Percentiles rank a stretch among this genome's conserved stretches.
phyloP scores from a whole-genome alignment of 768 basidiomycete genomes.

The Tricholoma flavovirens region DNA sequence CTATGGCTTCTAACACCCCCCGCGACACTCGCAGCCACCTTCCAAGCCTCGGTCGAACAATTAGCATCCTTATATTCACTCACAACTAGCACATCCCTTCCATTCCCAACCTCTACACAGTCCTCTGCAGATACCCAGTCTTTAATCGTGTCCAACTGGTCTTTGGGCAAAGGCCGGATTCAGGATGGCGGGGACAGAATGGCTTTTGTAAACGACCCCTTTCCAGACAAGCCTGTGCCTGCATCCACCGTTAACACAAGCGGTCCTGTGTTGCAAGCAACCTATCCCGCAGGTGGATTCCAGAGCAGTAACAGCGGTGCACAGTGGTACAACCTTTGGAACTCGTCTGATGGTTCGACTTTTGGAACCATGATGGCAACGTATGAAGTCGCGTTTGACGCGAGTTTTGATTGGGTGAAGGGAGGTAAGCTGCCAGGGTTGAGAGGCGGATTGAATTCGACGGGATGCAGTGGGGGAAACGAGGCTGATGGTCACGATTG shows the following conservation, averaged over 20 bases:
- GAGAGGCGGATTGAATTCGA: constrained; percentile 57
- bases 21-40: constrained; percentile 17
- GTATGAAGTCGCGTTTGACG: constrained; percentile 71
- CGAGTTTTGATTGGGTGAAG: constrained; percentile 63
- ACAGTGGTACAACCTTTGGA: constrained; percentile 68
- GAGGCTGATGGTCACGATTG: constrained; percentile 60
- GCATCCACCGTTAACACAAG: constrained; percentile 21
- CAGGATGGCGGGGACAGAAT: constrained; percentile 52
- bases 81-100: constrained; percentile 53
- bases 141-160: constrained; percentile 54
- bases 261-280: constrained; percentile 51
- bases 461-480: constrained; percentile 67
- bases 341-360: constrained; percentile 46
- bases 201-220: constrained; percentile 63
- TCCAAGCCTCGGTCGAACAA: constrained; percentile 26
- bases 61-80: constrained; percentile 50
- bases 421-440: constrained; percentile 76
- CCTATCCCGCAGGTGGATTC: constrained; percentile 58
- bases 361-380: constrained; percentile 66
- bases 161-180: constrained; percentile 52
- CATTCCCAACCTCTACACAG: constrained; percentile 61
- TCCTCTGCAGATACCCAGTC: constrained; percentile 42
- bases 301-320: constrained; percentile 56
- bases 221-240: constrained; percentile 42
- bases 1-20: constrained; percentile 14